These are phyloP conservation scores for Lactifluus volemus DNA, from an alignment of 768 basidiomycete species.

Conservation along the genomic window DNA sequence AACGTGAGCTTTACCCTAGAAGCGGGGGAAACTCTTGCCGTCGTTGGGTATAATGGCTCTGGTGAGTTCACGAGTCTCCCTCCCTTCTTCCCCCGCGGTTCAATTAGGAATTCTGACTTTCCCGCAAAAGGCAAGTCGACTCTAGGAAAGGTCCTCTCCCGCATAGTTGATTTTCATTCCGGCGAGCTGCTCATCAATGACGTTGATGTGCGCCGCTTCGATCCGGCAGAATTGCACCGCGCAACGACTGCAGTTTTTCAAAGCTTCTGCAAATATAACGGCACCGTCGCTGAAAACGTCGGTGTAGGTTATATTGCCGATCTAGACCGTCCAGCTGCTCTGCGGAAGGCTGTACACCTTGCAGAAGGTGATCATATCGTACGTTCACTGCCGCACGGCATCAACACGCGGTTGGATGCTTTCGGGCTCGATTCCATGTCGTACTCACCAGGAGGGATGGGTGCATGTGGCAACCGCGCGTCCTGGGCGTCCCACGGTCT, in stretches of 20 bases:
- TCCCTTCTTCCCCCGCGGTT: background rate
- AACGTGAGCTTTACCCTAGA: slow-evolving; percentile 62
- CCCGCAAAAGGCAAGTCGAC: slow-evolving; percentile 67
- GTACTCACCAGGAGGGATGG: slow-evolving; percentile 30
- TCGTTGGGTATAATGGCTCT: slow-evolving; percentile 80
- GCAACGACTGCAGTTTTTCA: slow-evolving; percentile 81
- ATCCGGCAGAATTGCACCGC: slow-evolving; percentile 62
- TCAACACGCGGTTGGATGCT: slow-evolving; percentile 64
- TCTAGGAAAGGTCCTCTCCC: slow-evolving; percentile 70
- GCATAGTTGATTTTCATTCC: slow-evolving; percentile 66
- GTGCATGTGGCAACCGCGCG: slow-evolving; percentile 31
- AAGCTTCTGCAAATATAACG: slow-evolving; percentile 72
- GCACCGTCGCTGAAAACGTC: slow-evolving; percentile 74
- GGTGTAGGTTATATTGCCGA: slow-evolving; percentile 72
- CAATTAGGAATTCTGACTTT: background rate
- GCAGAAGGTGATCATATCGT: slow-evolving; percentile 66
- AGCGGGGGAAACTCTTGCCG: slow-evolving; percentile 73
- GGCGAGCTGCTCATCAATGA: slow-evolving; percentile 66
- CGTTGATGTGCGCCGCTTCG: slow-evolving; percentile 53
- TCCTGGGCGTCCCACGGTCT: slow-evolving; percentile 49
- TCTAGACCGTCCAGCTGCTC: slow-evolving; percentile 44
- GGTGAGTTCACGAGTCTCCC: slow-evolving; percentile 37
- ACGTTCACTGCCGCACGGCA: slow-evolving; percentile 55
- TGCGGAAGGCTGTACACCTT: slow-evolving; percentile 57
- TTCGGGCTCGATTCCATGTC: slow-evolving; percentile 43